Base-by-base conservation (phyloP, 495 filamentous ascomycete genomes). In the Podospora comata region DNA sequence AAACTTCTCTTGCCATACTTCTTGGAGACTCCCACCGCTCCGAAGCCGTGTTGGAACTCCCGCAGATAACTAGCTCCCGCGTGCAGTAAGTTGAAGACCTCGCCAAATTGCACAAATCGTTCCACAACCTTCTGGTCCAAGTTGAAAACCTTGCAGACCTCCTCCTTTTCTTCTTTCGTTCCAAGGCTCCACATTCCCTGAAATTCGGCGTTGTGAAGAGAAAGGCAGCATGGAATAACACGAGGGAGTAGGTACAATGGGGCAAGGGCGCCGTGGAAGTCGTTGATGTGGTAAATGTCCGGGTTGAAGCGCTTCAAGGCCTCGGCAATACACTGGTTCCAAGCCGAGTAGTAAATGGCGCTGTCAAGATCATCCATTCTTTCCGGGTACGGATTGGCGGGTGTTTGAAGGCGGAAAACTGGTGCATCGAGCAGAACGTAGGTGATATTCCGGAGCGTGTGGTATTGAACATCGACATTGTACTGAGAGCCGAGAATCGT, bases 231-330 rank as follows among this genome's bases (percentile, higher is more conserved):
- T 0, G 87, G 87, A 34, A 88, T 75, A 11, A 81, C 87, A 7
- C 69, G 64, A 7, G 90, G 90, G 7, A 91, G 79, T 18, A 91
- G 81, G 67, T 92, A 89, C 13, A 92, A 77, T 5, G 89, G 89
- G 53, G 90, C 90, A 3, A 89, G 73, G 18, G 89, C 87, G 55
- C 90, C 90, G 68, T 92, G 90, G 73, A 91, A 92, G 73, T 92
- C 90, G 73, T 92, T 92, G 73, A 92, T 88, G 75, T 92, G 90
- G 75, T 92, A 92, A 20, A 92, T 72, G 71, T 92, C 89, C 55
- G 90, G 80, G 1, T 87, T 84, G 70, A 86, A 87, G 34, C 84
- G 78, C 9, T 73, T 83, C 59, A 90, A 80, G 0, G 87, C 76
- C 67, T 87, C 79, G 0, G 89, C 86, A 70, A 91, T 89, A 67